Percentiles rank a stretch among this genome's conserved stretches.
Evolutionary conservation across 73 alveolate genomes (phyloP).

Genomic region (Tetrahymena elliotti): DNA sequence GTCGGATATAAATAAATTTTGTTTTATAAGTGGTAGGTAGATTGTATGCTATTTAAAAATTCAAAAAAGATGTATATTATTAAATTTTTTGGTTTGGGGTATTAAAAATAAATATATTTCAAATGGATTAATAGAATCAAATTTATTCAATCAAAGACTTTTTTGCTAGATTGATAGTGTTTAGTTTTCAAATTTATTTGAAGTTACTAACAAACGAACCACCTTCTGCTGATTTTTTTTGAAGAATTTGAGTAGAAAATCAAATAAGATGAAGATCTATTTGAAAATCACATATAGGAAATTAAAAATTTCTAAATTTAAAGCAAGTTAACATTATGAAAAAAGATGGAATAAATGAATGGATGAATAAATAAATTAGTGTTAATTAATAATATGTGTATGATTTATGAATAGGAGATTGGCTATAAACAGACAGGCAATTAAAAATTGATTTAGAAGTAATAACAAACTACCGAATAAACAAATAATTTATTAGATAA

Average conservation of each 20-base stretch:
- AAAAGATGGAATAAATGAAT: too few relatives aligned
- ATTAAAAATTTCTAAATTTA: not conserved
- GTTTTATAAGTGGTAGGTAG: not conserved
- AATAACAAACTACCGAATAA: not conserved
- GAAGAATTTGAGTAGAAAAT: not conserved
- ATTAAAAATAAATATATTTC: too few relatives aligned
- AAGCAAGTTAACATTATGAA: not conserved
- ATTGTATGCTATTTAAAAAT: not conserved
- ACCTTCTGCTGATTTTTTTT: not conserved
- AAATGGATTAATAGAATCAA: not conserved
- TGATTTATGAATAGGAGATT: not conserved
- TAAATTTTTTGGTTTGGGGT: not conserved
- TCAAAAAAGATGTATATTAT: not conserved
- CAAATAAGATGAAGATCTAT: not conserved
- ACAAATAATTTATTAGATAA: not conserved
- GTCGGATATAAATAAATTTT: too few relatives aligned
- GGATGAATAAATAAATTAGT: not conserved
- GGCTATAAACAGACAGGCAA: not conserved
- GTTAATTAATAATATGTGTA: not conserved
- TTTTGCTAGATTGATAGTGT: not conserved
- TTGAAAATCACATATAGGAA: not conserved
- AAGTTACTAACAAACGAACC: not conserved
- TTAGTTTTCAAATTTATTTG: not conserved
- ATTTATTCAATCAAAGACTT: too few relatives aligned
- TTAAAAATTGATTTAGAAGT: not conserved